A percentile compares a stretch with the other conserved stretches of the same genome.
Conservation (phyloP, 768 basidiomycete species). For the Fistulinella prunicolor region DNA sequence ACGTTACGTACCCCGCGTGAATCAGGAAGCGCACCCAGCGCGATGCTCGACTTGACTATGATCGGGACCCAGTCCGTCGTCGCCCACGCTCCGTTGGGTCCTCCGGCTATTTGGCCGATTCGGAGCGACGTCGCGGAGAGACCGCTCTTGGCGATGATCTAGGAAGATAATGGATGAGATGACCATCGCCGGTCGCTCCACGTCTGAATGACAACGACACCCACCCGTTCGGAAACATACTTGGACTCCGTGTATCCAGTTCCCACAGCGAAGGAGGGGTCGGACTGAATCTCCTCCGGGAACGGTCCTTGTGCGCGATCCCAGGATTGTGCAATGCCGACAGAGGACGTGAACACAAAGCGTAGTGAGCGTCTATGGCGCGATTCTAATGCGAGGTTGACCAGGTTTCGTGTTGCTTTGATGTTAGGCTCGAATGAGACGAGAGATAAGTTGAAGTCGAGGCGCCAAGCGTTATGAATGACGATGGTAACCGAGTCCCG, state of each 20-base stretch:
- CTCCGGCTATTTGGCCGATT: conserved; percentile 36
- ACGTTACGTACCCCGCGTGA: conserved; percentile 33
- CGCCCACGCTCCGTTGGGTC: conserved; percentile 34
- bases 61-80: conserved; percentile 35
- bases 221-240: conserved; percentile 36
- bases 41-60: conserved; percentile 30
- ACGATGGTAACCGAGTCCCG: conserved; percentile 28
- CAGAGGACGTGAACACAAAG: conserved; percentile 28
- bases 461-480: no score
- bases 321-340: conserved; percentile 22
- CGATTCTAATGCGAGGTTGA: conserved; percentile 33
- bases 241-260: conserved; percentile 37
- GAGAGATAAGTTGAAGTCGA: conserved; percentile 42
- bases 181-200: no score
- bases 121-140: conserved; percentile 28
- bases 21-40: conserved; percentile 29
- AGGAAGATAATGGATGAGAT: no score
- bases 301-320: conserved; percentile 27
- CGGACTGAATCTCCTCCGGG: conserved; percentile 36
- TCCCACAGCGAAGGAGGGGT: conserved; percentile 28
- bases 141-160: conserved; percentile 28
- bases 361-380: conserved; percentile 9
- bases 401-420: conserved; percentile 29
- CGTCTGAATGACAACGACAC: conserved; percentile 7
- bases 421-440: conserved; percentile 38